Conservation (phyloP, 371 early-diverging fungal genomes). For the Rhizopus microsporus region DNA sequence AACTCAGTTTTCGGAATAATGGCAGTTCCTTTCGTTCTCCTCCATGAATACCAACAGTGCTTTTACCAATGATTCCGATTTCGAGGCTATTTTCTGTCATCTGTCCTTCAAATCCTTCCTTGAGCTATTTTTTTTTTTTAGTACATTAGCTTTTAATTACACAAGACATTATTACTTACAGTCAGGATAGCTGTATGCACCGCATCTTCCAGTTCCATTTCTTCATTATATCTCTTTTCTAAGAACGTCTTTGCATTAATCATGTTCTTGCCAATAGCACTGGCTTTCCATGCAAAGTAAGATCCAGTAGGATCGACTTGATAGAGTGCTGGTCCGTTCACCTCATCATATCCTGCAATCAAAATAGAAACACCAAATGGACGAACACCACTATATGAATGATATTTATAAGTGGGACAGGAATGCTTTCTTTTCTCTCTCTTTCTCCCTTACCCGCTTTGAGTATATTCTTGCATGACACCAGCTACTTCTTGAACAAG, state of each 20-base stretch:
- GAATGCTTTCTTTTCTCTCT: not conserved
- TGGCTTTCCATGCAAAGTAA: slow-evolving; percentile 98
- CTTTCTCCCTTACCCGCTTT: slow-evolving; percentile 79
- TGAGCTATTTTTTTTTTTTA: slow-evolving; percentile 52
- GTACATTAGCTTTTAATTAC: not conserved
- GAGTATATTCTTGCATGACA: slow-evolving; percentile 99
- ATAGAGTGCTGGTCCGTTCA: slow-evolving; percentile 88
- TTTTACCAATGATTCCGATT: slow-evolving; percentile 86
- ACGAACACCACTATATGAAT: slow-evolving; percentile 88
- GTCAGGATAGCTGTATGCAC: slow-evolving; percentile 97
- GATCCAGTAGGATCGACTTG: slow-evolving; percentile 99
- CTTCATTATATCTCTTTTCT: slow-evolving; percentile 92
- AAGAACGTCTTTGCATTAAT: slow-evolving; percentile 97
- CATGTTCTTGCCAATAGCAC: slow-evolving; percentile 99
- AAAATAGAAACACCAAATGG: slow-evolving; percentile 99
- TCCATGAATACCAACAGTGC: slow-evolving; percentile 63
- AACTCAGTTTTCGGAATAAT: slow-evolving; percentile 76
- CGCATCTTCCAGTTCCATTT: slow-evolving; percentile 97
- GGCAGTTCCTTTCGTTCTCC: slow-evolving; percentile 55
- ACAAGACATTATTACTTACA: slow-evolving; percentile 26
- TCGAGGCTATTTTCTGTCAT: slow-evolving; percentile 94
- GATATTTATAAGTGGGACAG: not conserved
- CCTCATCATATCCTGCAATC: slow-evolving; percentile 93
- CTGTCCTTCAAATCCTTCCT: slow-evolving; percentile 97
- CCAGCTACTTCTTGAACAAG: slow-evolving; percentile 95